phyloP scores from a whole-genome alignment of 352 stramenopile species.

The Phytopythium mirpurense region DNA sequence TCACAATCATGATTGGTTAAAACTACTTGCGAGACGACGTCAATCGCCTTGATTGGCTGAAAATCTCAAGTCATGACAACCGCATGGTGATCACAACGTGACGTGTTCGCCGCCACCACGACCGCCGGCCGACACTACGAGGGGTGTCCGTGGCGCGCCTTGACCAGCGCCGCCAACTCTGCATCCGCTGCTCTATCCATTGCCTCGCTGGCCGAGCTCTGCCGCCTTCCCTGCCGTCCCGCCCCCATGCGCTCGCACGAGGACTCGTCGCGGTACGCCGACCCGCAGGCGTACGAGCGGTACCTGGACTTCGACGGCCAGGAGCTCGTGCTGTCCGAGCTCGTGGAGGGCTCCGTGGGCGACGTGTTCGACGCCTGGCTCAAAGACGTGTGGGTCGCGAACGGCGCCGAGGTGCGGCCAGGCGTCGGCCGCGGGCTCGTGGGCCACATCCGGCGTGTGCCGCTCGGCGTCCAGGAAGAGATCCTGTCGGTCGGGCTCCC shows the following conservation, averaged over 20 bases:
- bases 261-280: conserved; percentile 27
- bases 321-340: conserved; percentile 52
- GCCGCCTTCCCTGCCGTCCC: no score
- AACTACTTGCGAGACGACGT: no score
- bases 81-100: no score
- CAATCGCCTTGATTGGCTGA: no score
- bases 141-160: no score
- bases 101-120: no score
- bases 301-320: conserved; percentile 42
- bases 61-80: no score
- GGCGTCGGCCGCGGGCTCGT: conserved; percentile 48
- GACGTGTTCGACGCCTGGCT: conserved; percentile 69
- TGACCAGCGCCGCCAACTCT: no score
- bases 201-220: no score
- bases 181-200: no score
- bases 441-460: conserved; percentile 37
- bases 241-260: conserved; percentile 8
- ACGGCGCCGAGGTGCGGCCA: conserved; percentile 30
- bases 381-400: conserved; percentile 36
- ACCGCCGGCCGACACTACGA: no score
- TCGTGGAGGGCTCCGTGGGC: conserved; percentile 33
- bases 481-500: conserved; percentile 52
- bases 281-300: conserved; percentile 14
- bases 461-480: conserved; percentile 55
- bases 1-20: conserved; percentile 1